Evolutionary conservation across 352 stramenopile species (phyloP).

Genomic region (Pythium utonaiense): DNA sequence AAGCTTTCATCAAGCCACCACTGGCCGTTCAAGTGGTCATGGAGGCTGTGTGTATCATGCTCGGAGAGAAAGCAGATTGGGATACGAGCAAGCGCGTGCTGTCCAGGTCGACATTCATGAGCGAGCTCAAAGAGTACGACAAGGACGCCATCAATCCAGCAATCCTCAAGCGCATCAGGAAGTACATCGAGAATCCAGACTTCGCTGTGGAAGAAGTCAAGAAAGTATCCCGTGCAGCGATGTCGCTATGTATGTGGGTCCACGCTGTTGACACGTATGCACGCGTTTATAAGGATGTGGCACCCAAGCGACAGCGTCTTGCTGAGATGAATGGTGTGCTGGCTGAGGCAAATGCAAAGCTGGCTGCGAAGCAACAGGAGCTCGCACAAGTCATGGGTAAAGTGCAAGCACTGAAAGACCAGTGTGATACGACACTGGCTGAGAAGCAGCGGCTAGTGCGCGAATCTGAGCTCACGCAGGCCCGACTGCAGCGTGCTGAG

Average conservation of each 20-base stretch:
- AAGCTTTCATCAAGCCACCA: constrained; percentile 82
- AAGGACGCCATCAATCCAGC: constrained; percentile 65
- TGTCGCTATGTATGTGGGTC: constrained; percentile 89
- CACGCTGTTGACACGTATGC: constrained; percentile 83
- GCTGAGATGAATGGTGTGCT: constrained; percentile 76
- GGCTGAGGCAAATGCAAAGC: constrained; percentile 60
- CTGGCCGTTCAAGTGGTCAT: constrained; percentile 83
- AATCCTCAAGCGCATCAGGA: constrained; percentile 71
- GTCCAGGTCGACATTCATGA: constrained; percentile 69
- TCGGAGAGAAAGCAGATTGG: constrained; percentile 82
- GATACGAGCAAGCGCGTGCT: constrained; percentile 81
- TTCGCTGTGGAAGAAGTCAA: constrained; percentile 82
- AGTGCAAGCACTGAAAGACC: constrained; percentile 48
- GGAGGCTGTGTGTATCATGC: constrained; percentile 87
- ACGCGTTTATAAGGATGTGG: constrained; percentile 68
- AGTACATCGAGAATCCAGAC: constrained; percentile 83
- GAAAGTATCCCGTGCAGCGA: constrained; percentile 75
- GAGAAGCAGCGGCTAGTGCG: constrained; percentile 67
- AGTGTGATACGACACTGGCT: constrained; percentile 53
- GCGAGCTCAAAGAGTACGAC: constrained; percentile 83
- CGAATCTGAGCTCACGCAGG: constrained; percentile 60
- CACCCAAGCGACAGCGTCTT: constrained; percentile 65
- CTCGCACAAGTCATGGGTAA: constrained; percentile 51
- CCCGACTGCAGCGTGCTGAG: constrained; percentile 50
- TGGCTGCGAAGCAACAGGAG: constrained; percentile 67